Base-by-base conservation (phyloP, 1,284 basidiomycete species). In the Moesziomyces sp. region DNA sequence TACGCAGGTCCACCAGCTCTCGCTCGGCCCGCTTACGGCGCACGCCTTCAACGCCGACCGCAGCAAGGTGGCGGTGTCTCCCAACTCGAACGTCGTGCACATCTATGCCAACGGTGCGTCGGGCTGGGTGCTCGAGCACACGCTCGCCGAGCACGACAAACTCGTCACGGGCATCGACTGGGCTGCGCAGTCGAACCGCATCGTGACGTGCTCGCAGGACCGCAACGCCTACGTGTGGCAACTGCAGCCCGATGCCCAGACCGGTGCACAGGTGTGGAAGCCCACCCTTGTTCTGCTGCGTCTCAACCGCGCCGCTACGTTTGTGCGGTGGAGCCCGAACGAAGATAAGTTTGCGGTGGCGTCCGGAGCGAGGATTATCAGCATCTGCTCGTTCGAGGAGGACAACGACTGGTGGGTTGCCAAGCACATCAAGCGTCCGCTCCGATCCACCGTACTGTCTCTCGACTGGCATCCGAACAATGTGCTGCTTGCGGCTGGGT, bases 331-430 rank as follows among this genome's bases (percentile, higher is more conserved):
- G 97, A 93, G 92, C 84, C 97, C 97, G 2, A 91, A 92, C 79
- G 97, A 99, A 86, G 93, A 97, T 86, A 99, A 99, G 86, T 99
- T 99, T 84, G 97, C 97, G 4, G 97, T 99, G 26, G 96, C 94
- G 4, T 94, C 92, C 67, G 97, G 97, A 72, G 95, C 97, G 8
- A 89, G 79, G 18, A 76, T 81, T 43, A 80, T 83, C 48, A 79
- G 80, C 30, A 76, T 83, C 46, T 83, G 82, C 65, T 81, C 79
- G 52, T 83, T 83, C 24, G 82, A 83, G 48, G 76, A 80, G 62
- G 82, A 83, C 65, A 96, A 94, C 86, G 93, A 99, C 85, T 99
- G 97, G 97, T 99, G 97, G 97, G 94, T 97, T 3, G 92, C 95
- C 21, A 94, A 94, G 85, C 92, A 94, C 79, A 87, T 99, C 85